Evolutionary conservation across 2,329 filamentous ascomycete genomes (phyloP), one percentile per base, ranked within the genome.

Genomic region (Diaporthe sp.): DNA sequence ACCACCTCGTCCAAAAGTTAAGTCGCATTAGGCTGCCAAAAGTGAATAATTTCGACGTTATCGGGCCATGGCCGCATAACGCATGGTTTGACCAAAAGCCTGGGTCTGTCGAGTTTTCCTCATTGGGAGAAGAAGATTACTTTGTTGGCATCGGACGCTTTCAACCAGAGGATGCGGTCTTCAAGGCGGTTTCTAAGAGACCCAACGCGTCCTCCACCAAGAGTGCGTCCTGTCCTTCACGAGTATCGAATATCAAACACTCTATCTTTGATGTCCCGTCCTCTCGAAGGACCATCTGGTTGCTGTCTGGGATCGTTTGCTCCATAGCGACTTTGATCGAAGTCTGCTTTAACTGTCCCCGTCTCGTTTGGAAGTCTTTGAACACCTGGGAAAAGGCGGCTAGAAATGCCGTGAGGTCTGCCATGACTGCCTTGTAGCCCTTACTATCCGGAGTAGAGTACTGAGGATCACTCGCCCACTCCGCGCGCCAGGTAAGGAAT

Each of bases 381-480:
- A 77, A 76, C 5, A 44, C 74, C 15, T 42, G n/a, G 15, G 74
- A 74, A 42, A 77, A 77, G 20, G 76, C 71, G 28, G 75, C 57
- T n/a, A 77, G 51, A n/a, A 76, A 77, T n/a, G 76, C 76, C 4
- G 71, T 68, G 1, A 77, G 74, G 25, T 77, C 76, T 65, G 76
- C 75, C 73, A 77, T 75, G 42, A 77, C 73, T 39, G 71, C 76
- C 57, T 77, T 73, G 25, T 71, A 75, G 17, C 71, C 76, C 63
- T 72, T 75, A 34, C 57, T 57, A 1, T 31, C n/a, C 4, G 68
- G 68, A 9, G 34, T 1, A 2, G 39, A 34, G 55, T 75, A 76
- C 1, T 28, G 2, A 22, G 49, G n/a, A 31, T 68, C 25, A 61
- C 49, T n/a, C 0, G 61, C 44, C 61, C 39, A 49, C 28, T 72